Evolutionary conservation across 2,329 filamentous ascomycete species (phyloP).

Genomic region (Knufia fluminis): DNA sequence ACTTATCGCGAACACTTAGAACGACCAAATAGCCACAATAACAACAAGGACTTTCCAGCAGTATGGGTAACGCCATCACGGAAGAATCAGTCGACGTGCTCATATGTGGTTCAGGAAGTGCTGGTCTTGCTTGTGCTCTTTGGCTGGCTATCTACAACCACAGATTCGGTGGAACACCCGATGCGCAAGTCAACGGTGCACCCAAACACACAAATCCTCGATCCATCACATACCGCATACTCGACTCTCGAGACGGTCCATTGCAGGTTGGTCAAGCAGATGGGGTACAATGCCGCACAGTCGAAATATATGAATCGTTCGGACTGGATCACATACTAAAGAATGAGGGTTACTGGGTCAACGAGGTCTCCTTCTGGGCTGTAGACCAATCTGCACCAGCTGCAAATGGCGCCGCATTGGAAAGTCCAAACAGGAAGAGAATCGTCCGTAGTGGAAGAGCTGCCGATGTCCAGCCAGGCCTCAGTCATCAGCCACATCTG

Average conservation of each 20-base stretch:
- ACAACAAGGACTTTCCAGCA: neutral
- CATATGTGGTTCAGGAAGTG: slow-evolving; percentile 53
- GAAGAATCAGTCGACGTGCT: slow-evolving; percentile 39
- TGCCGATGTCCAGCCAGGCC: slow-evolving; percentile 45
- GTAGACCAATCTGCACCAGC: slow-evolving; percentile 23
- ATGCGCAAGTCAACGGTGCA: neutral
- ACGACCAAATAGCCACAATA: too few species aligned
- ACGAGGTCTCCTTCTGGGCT: slow-evolving; percentile 51
- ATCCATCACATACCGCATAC: slow-evolving; percentile 29
- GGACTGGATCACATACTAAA: slow-evolving; percentile 47
- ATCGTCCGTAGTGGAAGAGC: slow-evolving; percentile 42
- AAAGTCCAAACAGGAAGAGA: slow-evolving; percentile 18
- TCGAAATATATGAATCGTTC: slow-evolving; percentile 55
- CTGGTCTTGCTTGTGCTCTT: slow-evolving; percentile 51
- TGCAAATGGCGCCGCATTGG: neutral
- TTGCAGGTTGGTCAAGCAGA: slow-evolving; percentile 54
- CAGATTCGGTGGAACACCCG: slow-evolving; percentile 33
- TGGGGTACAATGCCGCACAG: slow-evolving; percentile 51
- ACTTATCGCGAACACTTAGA: too few species aligned
- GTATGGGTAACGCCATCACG: neutral
- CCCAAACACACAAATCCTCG: neutral
- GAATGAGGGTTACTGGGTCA: slow-evolving; percentile 48
- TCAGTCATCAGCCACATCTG: slow-evolving; percentile 48
- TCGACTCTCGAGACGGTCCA: slow-evolving; percentile 49
- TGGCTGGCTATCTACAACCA: slow-evolving; percentile 54